These are phyloP conservation scores for Botrytis tulipae DNA, from an alignment of 2,329 filamentous ascomycete genomes.

Conservation along the genomic window DNA sequence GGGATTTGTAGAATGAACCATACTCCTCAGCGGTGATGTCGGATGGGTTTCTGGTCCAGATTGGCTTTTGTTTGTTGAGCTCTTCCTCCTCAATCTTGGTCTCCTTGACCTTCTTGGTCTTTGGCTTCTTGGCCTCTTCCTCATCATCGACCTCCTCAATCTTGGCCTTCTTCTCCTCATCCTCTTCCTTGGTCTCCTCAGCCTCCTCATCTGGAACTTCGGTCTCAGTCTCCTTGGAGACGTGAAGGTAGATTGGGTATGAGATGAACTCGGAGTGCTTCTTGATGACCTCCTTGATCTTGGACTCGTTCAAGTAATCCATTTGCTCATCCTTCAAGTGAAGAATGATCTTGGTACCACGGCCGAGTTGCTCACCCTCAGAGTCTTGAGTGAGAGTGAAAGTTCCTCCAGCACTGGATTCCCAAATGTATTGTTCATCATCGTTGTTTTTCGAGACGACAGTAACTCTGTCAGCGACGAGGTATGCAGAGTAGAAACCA, in stretches of 20 bases:
- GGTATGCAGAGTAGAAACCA: slow-evolving; percentile 99
- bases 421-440: slow-evolving; percentile 99
- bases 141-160: slow-evolving; percentile 27
- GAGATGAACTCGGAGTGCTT: slow-evolving; percentile 99
- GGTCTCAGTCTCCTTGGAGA: slow-evolving; percentile 98
- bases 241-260: slow-evolving; percentile 99
- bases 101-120: slow-evolving; percentile 99
- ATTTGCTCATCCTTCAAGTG: slow-evolving; percentile 99
- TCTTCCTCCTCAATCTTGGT: slow-evolving; percentile 98
- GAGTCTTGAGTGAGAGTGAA: slow-evolving; percentile 92
- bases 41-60: slow-evolving; percentile 97
- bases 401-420: slow-evolving; percentile 94
- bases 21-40: slow-evolving; percentile 98
- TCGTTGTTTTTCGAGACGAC: slow-evolving; percentile 99
- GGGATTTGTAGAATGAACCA: slow-evolving; percentile 98
- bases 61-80: slow-evolving; percentile 99
- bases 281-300: slow-evolving; percentile 99
- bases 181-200: slow-evolving; percentile 39
- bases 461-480: slow-evolving; percentile 93
- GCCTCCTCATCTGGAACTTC: slow-evolving; percentile 62
- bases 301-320: slow-evolving; percentile 97
- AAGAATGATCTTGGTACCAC: slow-evolving; percentile 96
- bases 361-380: slow-evolving; percentile 85
- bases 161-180: slow-evolving; percentile 42
- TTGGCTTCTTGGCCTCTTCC: slow-evolving; percentile 23